Percentiles rank a stretch among this genome's conserved stretches.
Conservation (phyloP, 352 stramenopile species). For the Globisporangium paddicum region DNA sequence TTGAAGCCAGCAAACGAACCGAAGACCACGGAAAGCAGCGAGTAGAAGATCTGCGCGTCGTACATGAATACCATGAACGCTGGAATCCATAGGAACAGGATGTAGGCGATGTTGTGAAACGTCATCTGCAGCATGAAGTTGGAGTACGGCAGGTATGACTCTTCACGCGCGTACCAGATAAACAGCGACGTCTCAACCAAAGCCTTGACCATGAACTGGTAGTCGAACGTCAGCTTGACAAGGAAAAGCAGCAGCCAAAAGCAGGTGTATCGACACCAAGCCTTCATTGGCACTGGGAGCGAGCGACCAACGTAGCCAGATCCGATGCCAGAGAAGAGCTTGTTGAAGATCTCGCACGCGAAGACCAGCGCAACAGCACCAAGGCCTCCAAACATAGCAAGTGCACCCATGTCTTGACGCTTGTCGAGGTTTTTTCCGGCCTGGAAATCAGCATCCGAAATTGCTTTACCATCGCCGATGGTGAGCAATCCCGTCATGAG, state of each 20-base stretch:
- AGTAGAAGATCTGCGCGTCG: conserved; percentile 86
- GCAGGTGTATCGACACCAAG: conserved; percentile 75
- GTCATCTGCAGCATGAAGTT: conserved; percentile 80
- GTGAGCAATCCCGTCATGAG: conserved; percentile 47
- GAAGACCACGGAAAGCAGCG: conserved; percentile 69
- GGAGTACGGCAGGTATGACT: conserved; percentile 73
- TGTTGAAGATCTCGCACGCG: conserved; percentile 68
- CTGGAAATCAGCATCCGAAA: conserved; percentile 3
- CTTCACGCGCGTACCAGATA: conserved; percentile 74
- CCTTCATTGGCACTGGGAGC: conserved; percentile 60
- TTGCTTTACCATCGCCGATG: conserved; percentile 25
- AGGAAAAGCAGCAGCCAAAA: conserved; percentile 78
- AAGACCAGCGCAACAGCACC: conserved; percentile 43
- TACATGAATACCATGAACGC: conserved; percentile 85
- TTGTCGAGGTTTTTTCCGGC: conserved; percentile 22
- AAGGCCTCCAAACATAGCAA: conserved; percentile 56
- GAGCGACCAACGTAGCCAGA: conserved; percentile 76
- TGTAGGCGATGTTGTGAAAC: conserved; percentile 85
- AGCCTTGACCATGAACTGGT: conserved; percentile 83
- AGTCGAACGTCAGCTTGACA: conserved; percentile 80
- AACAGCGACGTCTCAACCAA: conserved; percentile 85
- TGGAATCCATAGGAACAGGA: conserved; percentile 80
- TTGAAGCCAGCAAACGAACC: conserved; percentile 85
- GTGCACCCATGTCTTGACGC: conserved; percentile 51
- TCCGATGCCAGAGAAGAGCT: conserved; percentile 58